Conservation (phyloP, 352 stramenopile genomes). For the Elongisporangium senticosum region DNA sequence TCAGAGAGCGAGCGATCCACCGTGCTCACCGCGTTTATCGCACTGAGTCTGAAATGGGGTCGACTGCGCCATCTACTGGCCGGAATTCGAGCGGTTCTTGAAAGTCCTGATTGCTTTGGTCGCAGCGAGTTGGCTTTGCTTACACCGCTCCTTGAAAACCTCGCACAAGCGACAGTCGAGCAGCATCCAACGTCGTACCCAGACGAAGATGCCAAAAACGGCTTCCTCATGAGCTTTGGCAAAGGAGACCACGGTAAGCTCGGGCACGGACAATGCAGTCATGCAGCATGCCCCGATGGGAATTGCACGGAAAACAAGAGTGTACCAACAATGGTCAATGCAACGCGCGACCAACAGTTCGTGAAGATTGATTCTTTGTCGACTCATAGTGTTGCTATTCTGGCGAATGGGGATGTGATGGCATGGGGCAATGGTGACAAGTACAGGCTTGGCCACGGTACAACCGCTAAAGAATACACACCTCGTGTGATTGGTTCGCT, state of each 20-base stretch:
- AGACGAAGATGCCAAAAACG: constrained; percentile 23
- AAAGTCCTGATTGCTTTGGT: constrained; percentile 13
- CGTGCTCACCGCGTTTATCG: constrained; percentile 47
- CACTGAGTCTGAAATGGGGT: constrained; percentile 64
- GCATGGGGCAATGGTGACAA: constrained; percentile 84
- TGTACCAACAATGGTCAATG: constrained; percentile 51
- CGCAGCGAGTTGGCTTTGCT: constrained; percentile 21
- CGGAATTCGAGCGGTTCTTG: constrained; percentile 30
- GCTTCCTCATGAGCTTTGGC: constrained; percentile 78
- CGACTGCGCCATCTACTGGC: constrained; percentile 45
- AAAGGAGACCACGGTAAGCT: constrained; percentile 84
- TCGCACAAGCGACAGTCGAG: constrained; percentile 29
- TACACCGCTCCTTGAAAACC: constrained; percentile 26
- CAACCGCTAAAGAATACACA: constrained; percentile 63
- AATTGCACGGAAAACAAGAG: constrained; percentile 85
- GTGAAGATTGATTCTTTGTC: constrained; percentile 78
- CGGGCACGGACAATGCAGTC: constrained; percentile 66
- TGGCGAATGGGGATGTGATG: constrained; percentile 54
- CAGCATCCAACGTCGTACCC: constrained; percentile 9
- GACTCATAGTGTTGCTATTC: constrained; percentile 76
- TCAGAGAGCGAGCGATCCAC: constrained; percentile 19
- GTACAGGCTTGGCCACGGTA: constrained; percentile 71
- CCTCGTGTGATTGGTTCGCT: constrained; percentile 60
- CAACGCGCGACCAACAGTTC: constrained; percentile 44
- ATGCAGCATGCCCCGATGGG: constrained; percentile 53